phyloP scores from a whole-genome alignment of 352 stramenopile species.

The Globisporangium solare region DNA sequence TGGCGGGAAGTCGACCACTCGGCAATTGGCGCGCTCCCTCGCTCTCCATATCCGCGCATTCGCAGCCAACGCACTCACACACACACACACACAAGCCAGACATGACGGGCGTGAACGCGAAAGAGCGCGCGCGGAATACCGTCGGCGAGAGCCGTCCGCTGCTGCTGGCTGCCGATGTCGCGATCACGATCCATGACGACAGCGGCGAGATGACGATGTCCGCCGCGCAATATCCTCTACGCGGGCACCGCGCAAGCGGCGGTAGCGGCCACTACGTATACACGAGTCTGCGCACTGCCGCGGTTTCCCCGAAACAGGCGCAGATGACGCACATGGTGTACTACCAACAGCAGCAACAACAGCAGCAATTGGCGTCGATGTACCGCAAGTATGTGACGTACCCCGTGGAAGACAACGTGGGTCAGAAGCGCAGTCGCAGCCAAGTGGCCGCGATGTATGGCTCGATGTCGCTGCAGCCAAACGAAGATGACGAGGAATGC shows the following conservation, averaged over 20 bases:
- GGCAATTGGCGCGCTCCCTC: no score
- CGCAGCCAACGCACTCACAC: no score
- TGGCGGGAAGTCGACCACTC: no score
- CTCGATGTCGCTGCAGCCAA: constrained; percentile 23
- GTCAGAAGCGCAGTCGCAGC: constrained; percentile 10
- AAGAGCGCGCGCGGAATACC: constrained; percentile 1
- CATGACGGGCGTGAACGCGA: neutral
- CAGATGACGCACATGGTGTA: neutral
- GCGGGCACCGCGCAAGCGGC: neutral
- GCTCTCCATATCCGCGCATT: neutral
- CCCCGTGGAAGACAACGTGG: constrained; percentile 26
- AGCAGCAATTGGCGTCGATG: constrained; percentile 5
- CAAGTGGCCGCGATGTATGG: constrained; percentile 26
- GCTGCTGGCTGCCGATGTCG: constrained; percentile 7
- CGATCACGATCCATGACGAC: constrained; percentile 10
- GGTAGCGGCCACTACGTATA: neutral
- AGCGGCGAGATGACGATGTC: neutral
- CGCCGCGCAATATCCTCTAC: neutral
- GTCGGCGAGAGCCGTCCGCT: constrained; percentile 6
- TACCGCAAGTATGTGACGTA: constrained; percentile 28
- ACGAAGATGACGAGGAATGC: constrained; percentile 8
- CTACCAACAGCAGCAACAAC: constrained; percentile 2
- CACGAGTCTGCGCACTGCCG: constrained; percentile 6
- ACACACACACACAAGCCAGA: neutral
- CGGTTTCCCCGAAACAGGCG: constrained; percentile 2